Percentiles rank a stretch among this genome's conserved stretches.
Conservation (phyloP, 1,284 basidiomycete genomes). For the Trametes versicolor region DNA sequence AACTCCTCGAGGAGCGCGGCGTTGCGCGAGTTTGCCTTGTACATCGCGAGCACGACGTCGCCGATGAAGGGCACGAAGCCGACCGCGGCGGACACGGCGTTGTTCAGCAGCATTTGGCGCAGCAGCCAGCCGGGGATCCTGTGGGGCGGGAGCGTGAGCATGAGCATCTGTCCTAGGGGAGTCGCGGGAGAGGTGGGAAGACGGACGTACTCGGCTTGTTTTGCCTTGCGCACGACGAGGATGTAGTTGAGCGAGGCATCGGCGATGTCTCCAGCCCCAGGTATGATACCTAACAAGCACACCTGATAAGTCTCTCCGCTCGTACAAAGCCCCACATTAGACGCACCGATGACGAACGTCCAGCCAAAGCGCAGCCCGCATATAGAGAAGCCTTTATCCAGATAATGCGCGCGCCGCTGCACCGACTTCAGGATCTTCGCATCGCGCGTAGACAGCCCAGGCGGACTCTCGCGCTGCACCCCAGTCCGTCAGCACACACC, state of each 20-base stretch:
- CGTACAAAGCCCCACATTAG: neutral
- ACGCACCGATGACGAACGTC: constrained; percentile 77
- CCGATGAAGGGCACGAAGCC: constrained; percentile 86
- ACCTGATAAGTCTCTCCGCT: neutral
- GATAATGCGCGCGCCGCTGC: constrained; percentile 84
- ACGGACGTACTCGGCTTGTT: constrained; percentile 64
- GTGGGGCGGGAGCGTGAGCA: constrained; percentile 25
- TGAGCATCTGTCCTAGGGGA: neutral
- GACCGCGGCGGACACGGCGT: constrained; percentile 74
- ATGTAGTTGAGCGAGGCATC: constrained; percentile 78
- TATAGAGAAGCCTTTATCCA: constrained; percentile 90
- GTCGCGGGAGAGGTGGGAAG: neutral
- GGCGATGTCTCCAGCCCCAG: constrained; percentile 74
- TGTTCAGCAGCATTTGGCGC: constrained; percentile 83
- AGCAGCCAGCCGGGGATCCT: constrained; percentile 76
- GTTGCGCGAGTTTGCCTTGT: constrained; percentile 93
- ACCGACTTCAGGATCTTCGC: constrained; percentile 81
- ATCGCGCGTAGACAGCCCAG: constrained; percentile 83
- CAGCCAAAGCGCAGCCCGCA: constrained; percentile 91
- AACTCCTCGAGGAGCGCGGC: constrained; percentile 80
- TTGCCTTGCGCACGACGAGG: constrained; percentile 83
- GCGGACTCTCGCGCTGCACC: constrained; percentile 73
- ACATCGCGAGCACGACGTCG: constrained; percentile 78
- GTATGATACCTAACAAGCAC: constrained; percentile 66
- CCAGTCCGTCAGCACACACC: neutral